These are phyloP conservation scores for Penicillium tannophilum DNA, from an alignment of 495 filamentous ascomycete species.

Conservation along the genomic window DNA sequence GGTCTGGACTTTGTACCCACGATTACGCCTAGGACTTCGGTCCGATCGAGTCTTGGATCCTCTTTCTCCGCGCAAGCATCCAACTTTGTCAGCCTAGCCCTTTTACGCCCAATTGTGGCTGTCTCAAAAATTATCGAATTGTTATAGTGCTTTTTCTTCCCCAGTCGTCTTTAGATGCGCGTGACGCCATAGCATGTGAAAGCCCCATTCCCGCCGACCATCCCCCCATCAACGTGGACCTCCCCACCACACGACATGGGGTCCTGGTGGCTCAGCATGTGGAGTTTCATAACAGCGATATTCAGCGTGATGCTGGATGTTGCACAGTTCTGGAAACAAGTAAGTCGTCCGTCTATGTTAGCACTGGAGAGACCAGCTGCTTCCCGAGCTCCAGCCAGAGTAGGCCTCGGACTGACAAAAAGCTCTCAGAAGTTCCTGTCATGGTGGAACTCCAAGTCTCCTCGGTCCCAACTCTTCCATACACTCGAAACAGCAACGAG, in stretches of 20 bases:
- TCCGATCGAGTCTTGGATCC: neutral
- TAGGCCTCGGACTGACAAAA: neutral
- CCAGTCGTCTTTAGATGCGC: neutral
- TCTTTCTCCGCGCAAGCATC: neutral
- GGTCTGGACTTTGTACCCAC: neutral
- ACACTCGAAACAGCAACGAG: conserved; percentile 60
- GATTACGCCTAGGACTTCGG: neutral
- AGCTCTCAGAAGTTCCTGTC: conserved; percentile 34
- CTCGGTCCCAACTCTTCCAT: conserved; percentile 34
- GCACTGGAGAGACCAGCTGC: neutral
- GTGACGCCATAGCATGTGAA: conserved; percentile 46
- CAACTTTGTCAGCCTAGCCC: neutral
- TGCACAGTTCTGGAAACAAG: conserved; percentile 63
- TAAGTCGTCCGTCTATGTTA: conserved; percentile 34
- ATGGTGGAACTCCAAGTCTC: conserved; percentile 46
- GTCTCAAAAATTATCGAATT: neutral
- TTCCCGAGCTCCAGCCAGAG: neutral
- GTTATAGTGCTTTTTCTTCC: neutral
- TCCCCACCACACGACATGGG: conserved; percentile 21
- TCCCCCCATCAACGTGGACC: conserved; percentile 12
- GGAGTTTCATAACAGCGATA: conserved; percentile 45
- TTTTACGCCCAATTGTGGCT: neutral
- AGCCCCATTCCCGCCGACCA: conserved; percentile 18
- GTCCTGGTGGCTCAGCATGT: conserved; percentile 29
- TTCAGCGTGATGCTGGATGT: conserved; percentile 63